phyloP scores from a whole-genome alignment of 139 green algal genomes.

The Picochlorum costavermella region DNA sequence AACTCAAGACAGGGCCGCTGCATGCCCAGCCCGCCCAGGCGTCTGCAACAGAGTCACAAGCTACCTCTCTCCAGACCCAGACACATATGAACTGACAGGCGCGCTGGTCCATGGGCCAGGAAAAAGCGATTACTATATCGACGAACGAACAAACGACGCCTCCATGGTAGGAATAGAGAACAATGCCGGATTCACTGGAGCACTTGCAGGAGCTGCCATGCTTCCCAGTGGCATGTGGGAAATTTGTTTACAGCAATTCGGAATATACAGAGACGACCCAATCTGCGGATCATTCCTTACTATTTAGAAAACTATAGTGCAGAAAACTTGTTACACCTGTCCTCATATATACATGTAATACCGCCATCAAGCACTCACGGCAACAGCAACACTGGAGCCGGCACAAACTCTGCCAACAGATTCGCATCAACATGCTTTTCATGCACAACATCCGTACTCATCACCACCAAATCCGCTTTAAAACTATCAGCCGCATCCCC shows the following conservation, averaged over 20 bases:
- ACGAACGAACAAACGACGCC: slow-evolving; percentile 27
- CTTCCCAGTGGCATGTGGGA: slow-evolving; percentile 24
- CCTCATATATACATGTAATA: background rate
- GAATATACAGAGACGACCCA: slow-evolving; percentile 20
- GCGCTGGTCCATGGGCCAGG: slow-evolving; percentile 49
- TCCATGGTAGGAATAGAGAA: slow-evolving; percentile 35
- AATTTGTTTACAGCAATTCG: slow-evolving; percentile 28
- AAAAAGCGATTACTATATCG: slow-evolving; percentile 35
- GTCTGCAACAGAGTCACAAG: slow-evolving; percentile 31
- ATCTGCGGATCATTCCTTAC: slow-evolving; percentile 25
- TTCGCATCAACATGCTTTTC: slow-evolving; percentile 73
- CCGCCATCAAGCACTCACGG: background rate
- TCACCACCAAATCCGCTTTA: slow-evolving; percentile 59
- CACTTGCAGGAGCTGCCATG: slow-evolving; percentile 14
- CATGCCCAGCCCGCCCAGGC: slow-evolving; percentile 33
- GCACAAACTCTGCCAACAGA: slow-evolving; percentile 73
- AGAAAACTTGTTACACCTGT: background rate
- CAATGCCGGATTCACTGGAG: slow-evolving; percentile 40
- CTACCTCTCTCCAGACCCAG: slow-evolving; percentile 36
- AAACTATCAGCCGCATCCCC: slow-evolving; percentile 49
- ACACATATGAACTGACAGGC: slow-evolving; percentile 48
- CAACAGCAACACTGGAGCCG: slow-evolving; percentile 15
- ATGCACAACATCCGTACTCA: slow-evolving; percentile 54
- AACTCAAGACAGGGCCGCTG: slow-evolving; percentile 47
- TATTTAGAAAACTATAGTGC: background rate